These are phyloP conservation scores for Taxillus chinensis DNA, from an alignment of 164 flowering plant genomes.

Conservation along the genomic window DNA sequence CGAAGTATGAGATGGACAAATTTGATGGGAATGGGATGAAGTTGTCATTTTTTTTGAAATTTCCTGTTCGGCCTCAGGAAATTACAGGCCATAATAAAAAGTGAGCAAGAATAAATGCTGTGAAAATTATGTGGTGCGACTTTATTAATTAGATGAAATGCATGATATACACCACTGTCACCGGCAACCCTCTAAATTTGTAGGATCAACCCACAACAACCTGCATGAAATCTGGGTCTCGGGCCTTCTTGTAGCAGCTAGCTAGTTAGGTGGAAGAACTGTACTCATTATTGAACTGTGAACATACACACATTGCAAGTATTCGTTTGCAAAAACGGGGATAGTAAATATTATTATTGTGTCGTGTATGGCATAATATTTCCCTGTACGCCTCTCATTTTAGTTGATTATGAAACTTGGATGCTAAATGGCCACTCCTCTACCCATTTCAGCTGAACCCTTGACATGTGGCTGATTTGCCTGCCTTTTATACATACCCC, in stretches of 20 bases:
- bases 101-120: slow-evolving; percentile 75
- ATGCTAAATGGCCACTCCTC: too few relatives aligned
- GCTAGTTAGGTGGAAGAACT: neutral
- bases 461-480: too few relatives aligned
- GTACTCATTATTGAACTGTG: too few relatives aligned
- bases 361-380: too few relatives aligned
- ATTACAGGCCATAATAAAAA: slow-evolving; percentile 15
- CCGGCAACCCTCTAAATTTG: slow-evolving; percentile 84
- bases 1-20: slow-evolving; percentile 94
- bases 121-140: slow-evolving; percentile 90
- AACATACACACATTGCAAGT: too few relatives aligned
- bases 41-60: slow-evolving; percentile 67
- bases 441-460: too few relatives aligned
- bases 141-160: slow-evolving; percentile 96
- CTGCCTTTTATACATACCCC: too few relatives aligned
- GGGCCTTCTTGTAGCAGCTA: slow-evolving; percentile 37
- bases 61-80: slow-evolving; percentile 58
- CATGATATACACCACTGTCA: too few relatives aligned
- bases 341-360: too few relatives aligned
- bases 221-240: slow-evolving; percentile 61
- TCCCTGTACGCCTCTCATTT: too few relatives aligned
- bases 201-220: slow-evolving; percentile 81
- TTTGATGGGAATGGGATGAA: slow-evolving; percentile 82
- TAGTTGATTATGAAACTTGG: too few relatives aligned
- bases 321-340: too few relatives aligned